Evolutionary conservation across 257 asterid species (phyloP), one percentile per base, ranked within the genome.

Genomic region (Gynochthodes officinalis): DNA sequence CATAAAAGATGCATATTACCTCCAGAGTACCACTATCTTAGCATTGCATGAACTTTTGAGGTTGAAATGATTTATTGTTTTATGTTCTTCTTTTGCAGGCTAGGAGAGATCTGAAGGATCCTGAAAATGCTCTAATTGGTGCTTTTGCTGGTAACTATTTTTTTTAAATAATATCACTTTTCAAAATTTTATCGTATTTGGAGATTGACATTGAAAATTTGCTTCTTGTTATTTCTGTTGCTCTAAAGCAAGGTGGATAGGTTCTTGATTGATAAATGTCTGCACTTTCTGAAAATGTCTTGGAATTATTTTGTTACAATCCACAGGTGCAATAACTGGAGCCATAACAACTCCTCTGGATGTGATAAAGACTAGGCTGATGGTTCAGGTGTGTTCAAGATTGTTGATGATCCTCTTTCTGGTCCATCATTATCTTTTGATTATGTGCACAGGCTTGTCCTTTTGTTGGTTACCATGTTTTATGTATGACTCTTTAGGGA

Each of bases 271-370:
- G 46, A 15, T 48, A 10, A 63, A n/a, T n/a, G 16, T 12, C 27
- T 61, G 12, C 3, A 4, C 30, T 30, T 67, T 67, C 40, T 67
- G 30, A 39, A 7, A 50, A 73, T 53, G 27, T 21, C 32, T 53
- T 37, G 19, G 37, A 43, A 35, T 49, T n/a, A 4, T n/a, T 37
- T 39, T 18, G 16, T 46, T 50, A 13, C 15, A n/a, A 60, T 71
- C 39, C 11, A 37, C 78, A 89, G 95, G 95, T 68, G 92, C 95
- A 50, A 82, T 89, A 27, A 85, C 89, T 1, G 95, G 95, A 50
- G 90, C 92, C 46, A 46, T 89, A 50, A 89, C 95, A 28, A 89
- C 89, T 80, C 95, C 95, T 23, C 86, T 89, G 19, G 95, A 89
- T 70, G 92, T 86, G 61, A 83, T 89, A 61, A 89, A 89, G 75